Base-by-base conservation (phyloP, 2,329 filamentous ascomycete genomes). In the Fonsecaea erecta region DNA sequence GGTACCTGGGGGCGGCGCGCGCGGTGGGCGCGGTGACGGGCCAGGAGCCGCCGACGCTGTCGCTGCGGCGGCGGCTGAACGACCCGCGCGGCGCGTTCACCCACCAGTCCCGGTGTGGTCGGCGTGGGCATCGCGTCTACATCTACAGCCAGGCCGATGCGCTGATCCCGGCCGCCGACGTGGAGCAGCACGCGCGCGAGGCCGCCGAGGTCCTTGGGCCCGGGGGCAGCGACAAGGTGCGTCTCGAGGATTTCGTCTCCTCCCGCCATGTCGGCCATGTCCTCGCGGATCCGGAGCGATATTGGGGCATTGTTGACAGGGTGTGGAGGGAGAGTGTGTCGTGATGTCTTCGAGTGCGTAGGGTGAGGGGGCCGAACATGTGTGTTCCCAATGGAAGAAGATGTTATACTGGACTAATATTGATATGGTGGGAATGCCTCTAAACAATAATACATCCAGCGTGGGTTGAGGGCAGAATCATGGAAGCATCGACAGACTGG, bases 201-300 rank as follows among this genome's bases (percentile, higher is more conserved):
- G 57, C 46, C 58, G 51, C 51, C 14, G 21, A 34, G 26, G 30
- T 53, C 16, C 26, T 53, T 8, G 30, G 51, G 6, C 21, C 1
- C n/a, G n/a, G n/a, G n/a, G n/a, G n/a, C n/a, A n/a, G n/a, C 5
- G 26, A 59, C 3, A 52, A 61, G 30, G 79, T 85, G 1, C 74
- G 77, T 53, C 71, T 75, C 66, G 84, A 85, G 70, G 72, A 73
- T 68, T 86, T 86, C 59, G 73, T 75, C 30, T 76, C 77, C 37
- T 84, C 80, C 3, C 75, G 75, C 26, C 85, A 87, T 73, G 84
- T 86, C 26, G 78, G 82, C 18, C 83, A 85, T 64, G 77, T 79
- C 63, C 78, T 80, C 65, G 71, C 71, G 0, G 81, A 86, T 64
- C 74, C 75, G 28, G 73, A 75, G 52, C 75, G 83, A 61, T 87